Base-by-base conservation (phyloP, 1,139 yeast species). In the Yamadazyma sp. region DNA sequence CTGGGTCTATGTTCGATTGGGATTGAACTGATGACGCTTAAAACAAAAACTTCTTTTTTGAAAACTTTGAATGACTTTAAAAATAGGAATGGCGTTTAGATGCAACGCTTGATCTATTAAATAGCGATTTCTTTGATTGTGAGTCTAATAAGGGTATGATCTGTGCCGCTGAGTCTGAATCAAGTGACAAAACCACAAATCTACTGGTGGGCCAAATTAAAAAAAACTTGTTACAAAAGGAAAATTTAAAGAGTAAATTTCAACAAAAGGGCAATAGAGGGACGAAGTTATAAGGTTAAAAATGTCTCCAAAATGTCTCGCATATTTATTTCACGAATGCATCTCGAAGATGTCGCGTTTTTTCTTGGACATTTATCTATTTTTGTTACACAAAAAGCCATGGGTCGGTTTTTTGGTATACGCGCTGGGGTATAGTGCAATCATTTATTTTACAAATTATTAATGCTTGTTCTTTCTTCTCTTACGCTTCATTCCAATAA, bases 401-500 rank as follows among this genome's bases (percentile, higher is more conserved):
- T 18, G 21, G 21, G 5, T 8, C 6, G 4, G 4, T 25, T 25
- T 12, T 25, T 12, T 25, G 8, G 12, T 25, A 11, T 25, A 11
- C 4, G n/a, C n/a, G n/a, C n/a, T n/a, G n/a, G n/a, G n/a, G n/a
- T n/a, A n/a, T n/a, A n/a, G n/a, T n/a, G n/a, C 12, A 23, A 10
- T 27, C n/a, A 11, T 27, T 9, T 27, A 14, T 16, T 4, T 27
- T 15, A 27, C 29, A 14, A 9, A 20, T 12, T 26, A 23, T 25
- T 25, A 27, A 9, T 27, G 10, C 31, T 33, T 34, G 16, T 21
- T 25, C 26, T 39, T 77, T 67, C 78, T 83, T 65, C 80, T 78
- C 65, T 73, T 83, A 59, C 92, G 78, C 61, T 84, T 86, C 51
- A 74, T 67, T 29, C 84, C 87, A 48, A 83, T 81, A 39, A 84